phyloP scores from a whole-genome alignment of 179 eudicot species.

The Silene vulgaris region DNA sequence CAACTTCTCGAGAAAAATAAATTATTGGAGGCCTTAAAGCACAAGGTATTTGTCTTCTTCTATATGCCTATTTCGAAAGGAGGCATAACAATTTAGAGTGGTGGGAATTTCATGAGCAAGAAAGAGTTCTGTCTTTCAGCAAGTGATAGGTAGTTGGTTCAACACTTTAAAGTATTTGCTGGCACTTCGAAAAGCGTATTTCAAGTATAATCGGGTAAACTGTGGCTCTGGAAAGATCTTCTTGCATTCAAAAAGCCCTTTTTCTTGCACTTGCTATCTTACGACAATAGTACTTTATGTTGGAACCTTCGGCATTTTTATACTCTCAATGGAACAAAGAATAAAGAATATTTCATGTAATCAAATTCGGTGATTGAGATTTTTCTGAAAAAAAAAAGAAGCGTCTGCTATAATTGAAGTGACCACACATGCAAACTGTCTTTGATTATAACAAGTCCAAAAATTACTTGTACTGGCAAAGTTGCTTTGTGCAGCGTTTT shows the following conservation, averaged over 20 bases:
- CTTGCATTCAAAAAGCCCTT: too few species aligned
- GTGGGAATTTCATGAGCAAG: not conserved
- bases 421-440: not conserved
- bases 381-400: not conserved
- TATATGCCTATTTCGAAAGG: not conserved
- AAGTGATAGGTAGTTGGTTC: too few species aligned
- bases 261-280: too few species aligned
- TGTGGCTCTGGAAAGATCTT: too few species aligned
- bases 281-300: not conserved
- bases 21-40: conserved; percentile 51
- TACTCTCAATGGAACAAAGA: not conserved
- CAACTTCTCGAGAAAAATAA: conserved; percentile 54
- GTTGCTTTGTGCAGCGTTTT: not conserved
- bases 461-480: not conserved
- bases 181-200: too few species aligned
- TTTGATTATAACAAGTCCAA: not conserved
- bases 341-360: not conserved
- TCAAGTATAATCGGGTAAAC: too few species aligned
- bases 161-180: too few species aligned
- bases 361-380: not conserved
- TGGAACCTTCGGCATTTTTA: not conserved
- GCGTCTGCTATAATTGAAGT: not conserved
- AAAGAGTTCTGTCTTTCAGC: too few species aligned
- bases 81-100: not conserved
- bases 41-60: conserved; percentile 44